These are phyloP conservation scores for Jackrogersella minutella DNA, from an alignment of 495 filamentous ascomycete species.

Conservation along the genomic window DNA sequence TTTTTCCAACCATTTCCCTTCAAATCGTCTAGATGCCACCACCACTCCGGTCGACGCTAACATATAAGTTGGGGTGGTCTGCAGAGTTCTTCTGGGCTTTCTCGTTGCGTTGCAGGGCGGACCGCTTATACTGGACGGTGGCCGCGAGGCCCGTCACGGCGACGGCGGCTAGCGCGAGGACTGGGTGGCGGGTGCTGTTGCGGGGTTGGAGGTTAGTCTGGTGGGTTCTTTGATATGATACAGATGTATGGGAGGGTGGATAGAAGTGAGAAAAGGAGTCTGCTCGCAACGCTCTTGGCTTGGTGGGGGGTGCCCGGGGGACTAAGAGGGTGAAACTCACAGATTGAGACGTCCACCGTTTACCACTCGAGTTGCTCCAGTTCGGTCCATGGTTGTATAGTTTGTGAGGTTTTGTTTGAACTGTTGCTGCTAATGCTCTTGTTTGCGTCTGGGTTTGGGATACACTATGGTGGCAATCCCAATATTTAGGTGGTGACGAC, in stretches of 20 bases:
- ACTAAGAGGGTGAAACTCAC: constrained; percentile 18
- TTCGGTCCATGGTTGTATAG: constrained; percentile 26
- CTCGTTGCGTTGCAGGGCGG: constrained; percentile 52
- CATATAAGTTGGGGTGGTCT: constrained; percentile 46
- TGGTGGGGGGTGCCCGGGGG: neutral
- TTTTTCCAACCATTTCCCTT: neutral
- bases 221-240: neutral
- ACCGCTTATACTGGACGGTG: constrained; percentile 47
- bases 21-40: constrained; percentile 48
- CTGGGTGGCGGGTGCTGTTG: constrained; percentile 45
- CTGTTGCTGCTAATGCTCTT: neutral
- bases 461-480: too few species aligned
- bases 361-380: constrained; percentile 19
- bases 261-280: neutral
- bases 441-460: neutral
- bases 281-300: neutral
- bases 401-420: neutral
- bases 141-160: constrained; percentile 40
- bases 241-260: neutral
- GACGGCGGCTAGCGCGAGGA: constrained; percentile 41
- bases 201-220: constrained; percentile 4
- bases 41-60: constrained; percentile 59
- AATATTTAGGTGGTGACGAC: neutral
- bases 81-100: constrained; percentile 47
- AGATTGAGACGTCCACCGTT: constrained; percentile 25